phyloP scores from a whole-genome alignment of 345 rosid genomes.

The Clarkia xantiana region DNA sequence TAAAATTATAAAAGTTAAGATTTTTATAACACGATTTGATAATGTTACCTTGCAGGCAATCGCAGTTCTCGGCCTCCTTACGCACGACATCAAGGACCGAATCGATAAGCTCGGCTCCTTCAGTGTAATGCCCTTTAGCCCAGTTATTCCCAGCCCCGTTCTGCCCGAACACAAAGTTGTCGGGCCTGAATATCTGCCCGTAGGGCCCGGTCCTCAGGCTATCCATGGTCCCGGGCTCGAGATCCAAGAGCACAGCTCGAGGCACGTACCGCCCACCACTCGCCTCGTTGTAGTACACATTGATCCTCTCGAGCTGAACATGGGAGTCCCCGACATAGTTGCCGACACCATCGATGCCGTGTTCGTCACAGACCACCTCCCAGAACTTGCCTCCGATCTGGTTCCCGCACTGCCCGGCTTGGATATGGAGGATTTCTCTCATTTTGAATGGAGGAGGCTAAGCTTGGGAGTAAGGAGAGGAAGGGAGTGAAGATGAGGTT shows the following conservation, averaged over 20 bases:
- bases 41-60: constrained; percentile 40
- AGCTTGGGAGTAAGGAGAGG: background rate
- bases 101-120: constrained; percentile 50
- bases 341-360: constrained; percentile 37
- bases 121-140: constrained; percentile 58
- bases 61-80: constrained; percentile 51
- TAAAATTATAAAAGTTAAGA: too few relatives aligned
- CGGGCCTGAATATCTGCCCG: constrained; percentile 51
- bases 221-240: constrained; percentile 59
- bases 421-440: constrained; percentile 55
- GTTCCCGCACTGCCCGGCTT: constrained; percentile 54
- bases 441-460: constrained; percentile 8
- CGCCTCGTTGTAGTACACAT: constrained; percentile 48
- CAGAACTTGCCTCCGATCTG: constrained; percentile 50
- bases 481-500: background rate
- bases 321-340: constrained; percentile 26
- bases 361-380: constrained; percentile 52
- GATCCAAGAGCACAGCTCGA: constrained; percentile 41
- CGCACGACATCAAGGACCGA: constrained; percentile 46
- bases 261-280: constrained; percentile 45
- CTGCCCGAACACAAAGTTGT: constrained; percentile 49
- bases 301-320: constrained; percentile 44
- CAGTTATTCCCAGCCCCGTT: constrained; percentile 56
- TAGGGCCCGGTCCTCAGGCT: constrained; percentile 35
- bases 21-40: too few relatives aligned